Conservation (phyloP, 2,329 filamentous ascomycete genomes). For the Fusarium albidum region DNA sequence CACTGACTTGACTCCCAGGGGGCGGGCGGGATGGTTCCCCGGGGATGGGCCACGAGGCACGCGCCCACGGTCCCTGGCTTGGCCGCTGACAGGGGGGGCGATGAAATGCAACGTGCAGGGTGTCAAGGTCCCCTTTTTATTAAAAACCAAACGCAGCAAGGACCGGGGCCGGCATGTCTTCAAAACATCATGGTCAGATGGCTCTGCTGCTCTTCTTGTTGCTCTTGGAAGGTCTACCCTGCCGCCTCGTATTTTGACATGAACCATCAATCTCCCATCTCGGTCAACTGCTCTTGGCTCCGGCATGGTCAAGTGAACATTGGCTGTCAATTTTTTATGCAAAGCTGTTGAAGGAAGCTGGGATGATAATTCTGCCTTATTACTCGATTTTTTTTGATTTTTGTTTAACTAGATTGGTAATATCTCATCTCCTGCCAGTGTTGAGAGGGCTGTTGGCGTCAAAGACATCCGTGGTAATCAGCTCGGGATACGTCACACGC, state of each 20-base stretch:
- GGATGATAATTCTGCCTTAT: constrained; percentile 5
- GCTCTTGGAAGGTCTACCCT: constrained; percentile 14
- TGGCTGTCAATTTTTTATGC: constrained; percentile 15
- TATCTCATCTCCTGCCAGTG: constrained; percentile 56
- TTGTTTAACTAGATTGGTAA: too few relatives aligned
- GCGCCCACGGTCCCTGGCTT: constrained; percentile 9
- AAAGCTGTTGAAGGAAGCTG: constrained; percentile 12
- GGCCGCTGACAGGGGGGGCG: neutral
- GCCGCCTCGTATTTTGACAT: constrained; percentile 29
- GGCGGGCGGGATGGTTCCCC: constrained; percentile 6
- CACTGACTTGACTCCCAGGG: neutral
- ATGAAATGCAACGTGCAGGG: constrained; percentile 10
- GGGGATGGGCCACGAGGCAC: constrained; percentile 8
- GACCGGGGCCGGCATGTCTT: neutral
- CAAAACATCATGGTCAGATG: constrained; percentile 29
- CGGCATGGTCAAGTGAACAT: constrained; percentile 27
- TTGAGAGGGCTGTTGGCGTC: constrained; percentile 70
- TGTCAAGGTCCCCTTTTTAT: too few relatives aligned
- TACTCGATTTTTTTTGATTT: neutral
- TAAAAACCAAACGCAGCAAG: neutral
- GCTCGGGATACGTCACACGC: constrained; percentile 60
- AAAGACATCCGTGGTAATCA: constrained; percentile 65
- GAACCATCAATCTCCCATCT: constrained; percentile 39
- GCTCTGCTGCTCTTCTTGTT: constrained; percentile 12
- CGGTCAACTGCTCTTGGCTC: constrained; percentile 24